A percentile compares a stretch with the other conserved stretches of the same genome.
phyloP scores from a whole-genome alignment of 345 rosid species.

The Camelina sativa region DNA sequence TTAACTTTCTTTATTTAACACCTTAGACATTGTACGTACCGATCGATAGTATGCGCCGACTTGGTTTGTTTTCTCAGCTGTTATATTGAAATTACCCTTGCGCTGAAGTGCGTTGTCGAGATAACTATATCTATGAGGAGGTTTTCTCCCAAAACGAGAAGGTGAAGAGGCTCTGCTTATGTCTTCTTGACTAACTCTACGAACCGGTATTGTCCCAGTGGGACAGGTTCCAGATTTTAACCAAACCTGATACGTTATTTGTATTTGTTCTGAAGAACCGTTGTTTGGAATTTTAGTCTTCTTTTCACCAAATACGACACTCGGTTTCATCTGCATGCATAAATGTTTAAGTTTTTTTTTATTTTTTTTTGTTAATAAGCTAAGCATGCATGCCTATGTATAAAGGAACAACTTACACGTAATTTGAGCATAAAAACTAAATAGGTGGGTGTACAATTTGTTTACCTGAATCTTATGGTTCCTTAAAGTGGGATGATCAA shows the following conservation, averaged over 20 bases:
- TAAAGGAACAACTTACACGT: neutral
- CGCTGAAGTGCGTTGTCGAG: slow-evolving; percentile 22
- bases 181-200: slow-evolving; percentile 48
- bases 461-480: slow-evolving; percentile 57
- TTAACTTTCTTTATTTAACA: neutral
- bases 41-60: slow-evolving; percentile 33
- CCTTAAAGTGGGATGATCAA: slow-evolving; percentile 54
- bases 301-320: slow-evolving; percentile 13
- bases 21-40: slow-evolving; percentile 35
- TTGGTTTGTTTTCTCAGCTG: neutral
- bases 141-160: slow-evolving; percentile 43
- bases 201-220: slow-evolving; percentile 54
- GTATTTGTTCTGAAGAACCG: slow-evolving; percentile 31
- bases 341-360: too few species aligned
- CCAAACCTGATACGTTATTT: slow-evolving; percentile 47
- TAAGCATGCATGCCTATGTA: neutral
- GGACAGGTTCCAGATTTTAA: slow-evolving; percentile 56
- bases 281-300: neutral
- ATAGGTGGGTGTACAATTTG: neutral
- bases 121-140: slow-evolving; percentile 22
- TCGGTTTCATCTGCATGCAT: slow-evolving; percentile 53
- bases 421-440: neutral
- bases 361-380: too few species aligned
- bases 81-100: slow-evolving; percentile 4
- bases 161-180: slow-evolving; percentile 47